Evolutionary conservation across 768 basidiomycete species (phyloP).

Genomic region (Podaxis sp.): DNA sequence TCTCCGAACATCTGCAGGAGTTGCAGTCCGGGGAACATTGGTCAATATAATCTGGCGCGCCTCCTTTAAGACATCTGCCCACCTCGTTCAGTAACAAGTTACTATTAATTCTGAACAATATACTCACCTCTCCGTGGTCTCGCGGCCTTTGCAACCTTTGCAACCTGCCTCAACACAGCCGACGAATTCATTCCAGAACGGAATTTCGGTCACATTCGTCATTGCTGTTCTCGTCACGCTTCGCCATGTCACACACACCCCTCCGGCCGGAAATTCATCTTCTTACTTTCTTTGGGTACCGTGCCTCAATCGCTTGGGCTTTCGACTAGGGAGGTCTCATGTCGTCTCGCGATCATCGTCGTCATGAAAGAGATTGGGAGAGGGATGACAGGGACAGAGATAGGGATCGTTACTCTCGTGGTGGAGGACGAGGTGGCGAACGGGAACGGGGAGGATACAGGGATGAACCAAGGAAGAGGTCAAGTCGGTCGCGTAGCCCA

Average conservation of each 20-base stretch:
- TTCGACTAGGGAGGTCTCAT: constrained; percentile 30
- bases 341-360: constrained; percentile 58
- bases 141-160: background rate
- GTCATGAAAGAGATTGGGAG: constrained; percentile 68
- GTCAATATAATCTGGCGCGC: constrained; percentile 46
- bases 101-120: background rate
- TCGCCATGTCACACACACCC: constrained; percentile 11
- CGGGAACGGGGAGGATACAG: constrained; percentile 36
- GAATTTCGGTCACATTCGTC: constrained; percentile 7
- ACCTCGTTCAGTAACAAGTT: background rate
- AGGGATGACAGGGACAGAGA: constrained; percentile 48
- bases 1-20: constrained; percentile 56
- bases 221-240: constrained; percentile 10
- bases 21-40: constrained; percentile 50
- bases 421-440: constrained; percentile 30
- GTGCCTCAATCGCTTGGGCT: background rate
- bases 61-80: constrained; percentile 21
- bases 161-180: background rate
- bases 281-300: background rate
- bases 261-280: background rate
- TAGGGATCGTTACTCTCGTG: constrained; percentile 39
- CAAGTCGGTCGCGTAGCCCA: constrained; percentile 52
- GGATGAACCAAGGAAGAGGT: constrained; percentile 44
- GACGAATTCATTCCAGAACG: background rate
- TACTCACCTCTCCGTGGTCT: constrained; percentile 1